Percentiles rank a stretch among this genome's conserved stretches.
Conservation (phyloP, 805 yeast species). For the Priceomyces melissophilus region DNA sequence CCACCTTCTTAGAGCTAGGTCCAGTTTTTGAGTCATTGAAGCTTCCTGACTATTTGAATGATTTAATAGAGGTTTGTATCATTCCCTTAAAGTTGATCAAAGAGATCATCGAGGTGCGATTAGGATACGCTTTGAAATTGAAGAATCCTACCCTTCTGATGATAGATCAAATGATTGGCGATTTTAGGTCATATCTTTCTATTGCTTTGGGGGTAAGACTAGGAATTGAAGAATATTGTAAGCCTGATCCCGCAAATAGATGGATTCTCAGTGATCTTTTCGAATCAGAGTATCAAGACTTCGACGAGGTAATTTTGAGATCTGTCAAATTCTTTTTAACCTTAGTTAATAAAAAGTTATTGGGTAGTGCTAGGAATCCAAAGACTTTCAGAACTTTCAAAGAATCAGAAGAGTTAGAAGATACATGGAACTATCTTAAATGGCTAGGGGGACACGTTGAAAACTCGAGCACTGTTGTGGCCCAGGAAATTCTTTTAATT, state of each 20-base stretch:
- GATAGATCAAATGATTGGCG: slow-evolving; percentile 91
- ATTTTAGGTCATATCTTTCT: slow-evolving; percentile 71
- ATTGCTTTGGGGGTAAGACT: slow-evolving; percentile 73
- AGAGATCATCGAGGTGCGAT: slow-evolving; percentile 70
- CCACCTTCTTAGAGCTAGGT: slow-evolving; percentile 61
- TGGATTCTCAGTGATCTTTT: slow-evolving; percentile 71
- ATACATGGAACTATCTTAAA: slow-evolving; percentile 74
- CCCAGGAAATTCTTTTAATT: slow-evolving; percentile 67
- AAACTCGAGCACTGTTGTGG: slow-evolving; percentile 77
- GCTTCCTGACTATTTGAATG: slow-evolving; percentile 68
- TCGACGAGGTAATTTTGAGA: slow-evolving; percentile 65
- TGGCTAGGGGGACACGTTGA: slow-evolving; percentile 75
- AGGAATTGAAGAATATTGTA: slow-evolving; percentile 58
- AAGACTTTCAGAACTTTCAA: slow-evolving; percentile 76
- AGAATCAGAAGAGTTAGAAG: slow-evolving; percentile 86
- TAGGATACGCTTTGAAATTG: slow-evolving; percentile 73
- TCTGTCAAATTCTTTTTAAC: slow-evolving; percentile 71
- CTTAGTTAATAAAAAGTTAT: slow-evolving; percentile 68
- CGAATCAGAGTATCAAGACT: slow-evolving; percentile 48
- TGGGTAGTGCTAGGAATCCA: slow-evolving; percentile 66
- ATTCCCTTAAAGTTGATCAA: slow-evolving; percentile 80
- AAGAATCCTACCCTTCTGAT: slow-evolving; percentile 89
- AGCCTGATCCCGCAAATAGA: slow-evolving; percentile 49
- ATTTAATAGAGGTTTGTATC: slow-evolving; percentile 59
- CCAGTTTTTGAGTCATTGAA: slow-evolving; percentile 63